Conservation (phyloP, 129 eudicot species). For the sunflower (Helianthus annuus) region DNA sequence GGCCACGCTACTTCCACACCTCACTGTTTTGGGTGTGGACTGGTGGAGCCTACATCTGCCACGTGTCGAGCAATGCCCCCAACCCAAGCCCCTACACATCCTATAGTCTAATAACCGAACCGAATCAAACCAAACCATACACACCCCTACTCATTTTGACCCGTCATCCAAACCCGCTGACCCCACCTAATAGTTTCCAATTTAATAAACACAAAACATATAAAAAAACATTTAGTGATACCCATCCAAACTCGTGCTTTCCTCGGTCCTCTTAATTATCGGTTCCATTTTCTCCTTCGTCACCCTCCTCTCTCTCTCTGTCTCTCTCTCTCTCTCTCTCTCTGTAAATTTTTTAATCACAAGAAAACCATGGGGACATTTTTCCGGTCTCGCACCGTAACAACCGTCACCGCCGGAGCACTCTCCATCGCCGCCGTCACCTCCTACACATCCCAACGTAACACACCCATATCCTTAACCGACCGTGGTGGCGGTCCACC, state of each 20-base stretch:
- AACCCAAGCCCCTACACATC: too few relatives aligned
- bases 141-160: too few relatives aligned
- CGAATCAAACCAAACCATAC: too few relatives aligned
- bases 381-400: slow-evolving; percentile 54
- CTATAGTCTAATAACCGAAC: too few relatives aligned
- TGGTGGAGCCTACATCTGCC: too few relatives aligned
- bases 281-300: not conserved
- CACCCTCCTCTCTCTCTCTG: not conserved
- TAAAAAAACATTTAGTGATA: too few relatives aligned
- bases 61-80: too few relatives aligned
- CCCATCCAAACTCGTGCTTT: not conserved
- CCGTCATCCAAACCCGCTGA: too few relatives aligned
- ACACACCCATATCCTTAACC: slow-evolving; percentile 39
- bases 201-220: too few relatives aligned
- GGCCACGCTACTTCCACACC: too few relatives aligned
- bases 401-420: slow-evolving; percentile 40
- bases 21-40: too few relatives aligned
- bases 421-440: slow-evolving; percentile 49
- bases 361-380: slow-evolving; percentile 42
- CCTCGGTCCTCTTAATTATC: not conserved
- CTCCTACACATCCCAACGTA: slow-evolving; percentile 44
- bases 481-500: slow-evolving; percentile 45
- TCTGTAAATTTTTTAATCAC: slow-evolving; percentile 1
- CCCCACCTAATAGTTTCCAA: too few relatives aligned
- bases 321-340: not conserved